Evolutionary conservation across 805 yeast species (phyloP).

Genomic region (Yamadazyma laniorum): DNA sequence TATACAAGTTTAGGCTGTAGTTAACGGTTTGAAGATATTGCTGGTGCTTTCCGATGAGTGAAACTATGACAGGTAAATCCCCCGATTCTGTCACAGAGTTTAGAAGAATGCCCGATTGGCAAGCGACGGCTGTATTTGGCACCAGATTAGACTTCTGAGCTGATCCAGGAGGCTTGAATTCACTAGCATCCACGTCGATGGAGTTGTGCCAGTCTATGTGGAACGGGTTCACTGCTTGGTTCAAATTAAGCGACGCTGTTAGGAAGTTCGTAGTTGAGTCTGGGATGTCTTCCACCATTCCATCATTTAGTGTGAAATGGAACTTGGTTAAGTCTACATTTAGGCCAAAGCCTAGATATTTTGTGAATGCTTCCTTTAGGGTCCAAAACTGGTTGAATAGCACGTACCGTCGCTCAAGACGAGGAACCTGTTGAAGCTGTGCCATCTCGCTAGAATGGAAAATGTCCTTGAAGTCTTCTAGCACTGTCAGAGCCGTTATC

Average conservation of each 20-base stretch:
- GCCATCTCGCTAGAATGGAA: constrained; percentile 37
- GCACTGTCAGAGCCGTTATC: constrained; percentile 23
- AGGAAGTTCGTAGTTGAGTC: not conserved
- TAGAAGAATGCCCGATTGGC: constrained; percentile 6
- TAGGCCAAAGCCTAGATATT: constrained; percentile 61
- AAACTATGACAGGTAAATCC: constrained; percentile 10
- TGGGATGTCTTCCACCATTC: not conserved
- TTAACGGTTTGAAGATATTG: not conserved
- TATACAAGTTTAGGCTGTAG: not conserved
- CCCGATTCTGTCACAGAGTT: not conserved
- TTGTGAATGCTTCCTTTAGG: constrained; percentile 72
- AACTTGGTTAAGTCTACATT: constrained; percentile 23
- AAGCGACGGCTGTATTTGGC: not conserved
- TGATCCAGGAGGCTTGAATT: not conserved
- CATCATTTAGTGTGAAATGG: constrained; percentile 11
- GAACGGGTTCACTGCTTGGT: no score
- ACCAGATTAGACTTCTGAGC: not conserved
- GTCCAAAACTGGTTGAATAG: constrained; percentile 70
- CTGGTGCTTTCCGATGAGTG: constrained; percentile 3
- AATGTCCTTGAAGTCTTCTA: constrained; percentile 42
- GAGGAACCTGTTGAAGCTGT: constrained; percentile 22
- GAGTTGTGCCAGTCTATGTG: not conserved
- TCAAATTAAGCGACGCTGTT: no score
- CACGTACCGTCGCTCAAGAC: constrained; percentile 19
- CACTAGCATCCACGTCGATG: not conserved